Percentiles rank a stretch among this genome's conserved stretches.
Conservation (phyloP, 2,329 filamentous ascomycete genomes). For the Epichloe baconii region DNA sequence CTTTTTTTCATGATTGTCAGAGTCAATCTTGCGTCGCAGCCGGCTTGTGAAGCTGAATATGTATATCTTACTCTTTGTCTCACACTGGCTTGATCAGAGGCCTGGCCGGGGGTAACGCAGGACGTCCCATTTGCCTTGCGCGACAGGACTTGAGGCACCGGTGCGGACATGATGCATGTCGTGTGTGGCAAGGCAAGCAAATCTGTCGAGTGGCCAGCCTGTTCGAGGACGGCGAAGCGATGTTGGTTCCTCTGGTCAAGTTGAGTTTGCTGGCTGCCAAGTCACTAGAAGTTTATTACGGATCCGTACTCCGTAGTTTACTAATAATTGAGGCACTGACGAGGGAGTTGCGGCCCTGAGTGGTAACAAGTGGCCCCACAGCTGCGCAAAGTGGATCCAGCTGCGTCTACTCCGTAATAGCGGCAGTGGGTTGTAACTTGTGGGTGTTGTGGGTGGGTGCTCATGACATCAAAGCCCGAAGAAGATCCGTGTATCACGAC, state of each 20-base stretch:
- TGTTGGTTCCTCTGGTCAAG: not conserved
- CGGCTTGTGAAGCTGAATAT: not conserved
- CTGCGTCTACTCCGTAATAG: not conserved
- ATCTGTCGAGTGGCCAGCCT: not conserved
- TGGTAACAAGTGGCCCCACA: no score
- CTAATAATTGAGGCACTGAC: no score
- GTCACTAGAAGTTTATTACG: not conserved
- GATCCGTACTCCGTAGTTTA: no score
- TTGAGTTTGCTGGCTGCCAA: not conserved
- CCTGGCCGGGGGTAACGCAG: conserved; percentile 12
- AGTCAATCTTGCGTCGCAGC: not conserved
- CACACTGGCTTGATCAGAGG: conserved; percentile 12
- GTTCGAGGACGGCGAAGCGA: not conserved
- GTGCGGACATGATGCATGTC: conserved; percentile 24
- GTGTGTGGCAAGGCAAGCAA: not conserved
- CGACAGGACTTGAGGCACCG: conserved; percentile 22
- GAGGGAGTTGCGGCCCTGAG: no score
- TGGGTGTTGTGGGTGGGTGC: no score
- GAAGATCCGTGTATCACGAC: conserved; percentile 12
- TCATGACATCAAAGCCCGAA: conserved; percentile 11
- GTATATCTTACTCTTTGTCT: conserved; percentile 7
- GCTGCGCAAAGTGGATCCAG: not conserved
- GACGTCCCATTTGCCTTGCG: conserved; percentile 22
- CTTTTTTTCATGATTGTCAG: conserved; percentile 7
- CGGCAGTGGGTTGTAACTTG: no score